Evolutionary conservation across 2,329 filamentous ascomycete species (phyloP), one percentile per base, ranked within the genome.

Genomic region (Coniochaeta prunicola): DNA sequence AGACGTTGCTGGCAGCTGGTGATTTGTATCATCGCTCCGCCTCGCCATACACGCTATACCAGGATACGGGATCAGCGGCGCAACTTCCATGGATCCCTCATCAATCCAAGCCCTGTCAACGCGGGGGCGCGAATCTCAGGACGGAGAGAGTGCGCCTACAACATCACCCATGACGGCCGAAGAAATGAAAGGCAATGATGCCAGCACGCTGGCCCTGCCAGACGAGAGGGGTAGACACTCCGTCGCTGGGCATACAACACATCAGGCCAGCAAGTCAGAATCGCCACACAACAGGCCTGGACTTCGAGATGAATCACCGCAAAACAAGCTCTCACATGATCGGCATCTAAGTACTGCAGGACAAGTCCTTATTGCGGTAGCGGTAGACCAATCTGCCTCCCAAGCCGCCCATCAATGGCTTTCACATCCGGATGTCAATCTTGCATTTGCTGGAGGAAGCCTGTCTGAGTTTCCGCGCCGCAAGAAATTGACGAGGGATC

Each of bases 361-460:
- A 50, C 70, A 69, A 42, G 68, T 73, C 28, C 64, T 84, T 50
- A 77, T 89, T 3, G n/a, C n/a, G n/a, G n/a, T n/a, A n/a, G 80
- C 84, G 45, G 84, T 85, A 57, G 85, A 84, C 12, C 80, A 82
- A 53, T 70, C 82, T 57, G 87, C 92, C 67, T 82, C 89, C 71
- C 84, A 81, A 60, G 87, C 78, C 62, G 87, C 88, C 4, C 90
- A 92, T 68, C 80, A 86, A 56, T 82, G 84, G 60, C 74, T 92
- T 19, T 91, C 89, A n/a, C n/a, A n/a, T n/a, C n/a, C n/a, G 1
- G 87, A 92, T 68, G 87, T 87, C 13, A 86, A 87, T 56, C 73
- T 92, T 48, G 78, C 84, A 3, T 80, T 80, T 31, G 85, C 86
- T 5, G 80, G 83, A 19, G 86, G 88, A 30, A 82, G 77, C 56